A percentile compares a stretch with the other conserved stretches of the same genome.
phyloP scores from a whole-genome alignment of 345 rosid genomes.

The Hirschfeldia incana region DNA sequence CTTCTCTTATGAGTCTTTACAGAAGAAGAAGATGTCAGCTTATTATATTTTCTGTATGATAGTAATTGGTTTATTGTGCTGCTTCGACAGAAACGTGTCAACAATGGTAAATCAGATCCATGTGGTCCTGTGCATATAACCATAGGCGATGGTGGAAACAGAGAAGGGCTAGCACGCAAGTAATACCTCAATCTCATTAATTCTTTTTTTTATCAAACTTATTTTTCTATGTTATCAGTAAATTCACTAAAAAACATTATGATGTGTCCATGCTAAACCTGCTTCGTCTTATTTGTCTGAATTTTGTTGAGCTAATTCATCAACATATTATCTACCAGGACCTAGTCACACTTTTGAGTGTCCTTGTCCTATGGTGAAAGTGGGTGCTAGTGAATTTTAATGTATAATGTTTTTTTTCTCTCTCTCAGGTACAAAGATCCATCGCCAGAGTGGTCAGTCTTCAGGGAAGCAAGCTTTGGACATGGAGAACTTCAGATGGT shows the following conservation, averaged over 20 bases:
- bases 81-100: conserved; percentile 62
- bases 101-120: conserved; percentile 60
- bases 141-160: conserved; percentile 93
- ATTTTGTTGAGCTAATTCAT: conserved; percentile 7
- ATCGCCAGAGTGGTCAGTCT: conserved; percentile 83
- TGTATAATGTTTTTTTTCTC: neutral
- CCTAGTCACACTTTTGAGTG: neutral
- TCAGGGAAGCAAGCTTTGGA: conserved; percentile 98
- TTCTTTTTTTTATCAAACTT: neutral
- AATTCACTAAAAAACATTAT: neutral
- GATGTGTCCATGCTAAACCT: neutral
- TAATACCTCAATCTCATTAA: conserved; percentile 35
- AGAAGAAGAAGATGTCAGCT: neutral
- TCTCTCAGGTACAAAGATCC: conserved; percentile 60
- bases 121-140: conserved; percentile 88
- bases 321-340: conserved; percentile 4
- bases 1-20: neutral
- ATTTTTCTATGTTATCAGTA: neutral
- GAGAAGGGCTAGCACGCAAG: conserved; percentile 87
- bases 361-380: conserved; percentile 1
- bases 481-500: conserved; percentile 82
- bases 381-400: neutral
- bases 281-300: neutral
- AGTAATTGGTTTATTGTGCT: conserved; percentile 13
- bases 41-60: conserved; percentile 1